Evolutionary conservation across 225 moss, liverwort and hornwort genomes (phyloP).

Genomic region (Physcomitrellopsis africana): DNA sequence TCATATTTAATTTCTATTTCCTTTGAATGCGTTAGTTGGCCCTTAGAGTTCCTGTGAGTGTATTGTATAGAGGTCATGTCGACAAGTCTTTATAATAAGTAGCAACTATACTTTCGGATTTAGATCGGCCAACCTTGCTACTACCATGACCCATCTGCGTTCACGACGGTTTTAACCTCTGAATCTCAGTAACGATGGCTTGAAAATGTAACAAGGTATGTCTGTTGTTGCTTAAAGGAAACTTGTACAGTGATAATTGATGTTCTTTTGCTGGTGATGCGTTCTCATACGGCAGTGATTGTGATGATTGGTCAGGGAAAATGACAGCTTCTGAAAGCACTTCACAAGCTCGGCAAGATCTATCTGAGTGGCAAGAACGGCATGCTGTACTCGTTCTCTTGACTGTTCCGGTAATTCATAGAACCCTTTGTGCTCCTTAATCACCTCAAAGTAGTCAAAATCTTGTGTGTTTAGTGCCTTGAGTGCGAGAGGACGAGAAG

Average conservation of each 20-base stretch:
- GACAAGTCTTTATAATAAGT: not conserved
- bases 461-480: not conserved
- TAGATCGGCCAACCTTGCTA: not conserved
- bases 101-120: not conserved
- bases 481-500: constrained; percentile 7
- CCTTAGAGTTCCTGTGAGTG: not conserved
- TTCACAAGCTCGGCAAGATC: constrained; percentile 65
- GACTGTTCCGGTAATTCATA: constrained; percentile 68
- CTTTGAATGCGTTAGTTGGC: constrained; percentile 1
- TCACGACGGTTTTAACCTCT: not conserved
- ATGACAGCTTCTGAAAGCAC: constrained; percentile 49
- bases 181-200: not conserved
- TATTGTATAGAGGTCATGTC: not conserved
- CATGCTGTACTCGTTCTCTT: constrained; percentile 91
- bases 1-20: not conserved
- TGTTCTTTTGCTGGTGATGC: not conserved
- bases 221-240: not conserved
- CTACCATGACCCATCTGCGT: not conserved
- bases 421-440: not conserved
- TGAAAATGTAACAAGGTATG: not conserved
- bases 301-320: constrained; percentile 43
- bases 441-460: not conserved
- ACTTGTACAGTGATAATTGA: not conserved
- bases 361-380: constrained; percentile 88
- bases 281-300: constrained; percentile 20